Base-by-base conservation (phyloP, 441 rosid species). In the Mallotus repandus region DNA sequence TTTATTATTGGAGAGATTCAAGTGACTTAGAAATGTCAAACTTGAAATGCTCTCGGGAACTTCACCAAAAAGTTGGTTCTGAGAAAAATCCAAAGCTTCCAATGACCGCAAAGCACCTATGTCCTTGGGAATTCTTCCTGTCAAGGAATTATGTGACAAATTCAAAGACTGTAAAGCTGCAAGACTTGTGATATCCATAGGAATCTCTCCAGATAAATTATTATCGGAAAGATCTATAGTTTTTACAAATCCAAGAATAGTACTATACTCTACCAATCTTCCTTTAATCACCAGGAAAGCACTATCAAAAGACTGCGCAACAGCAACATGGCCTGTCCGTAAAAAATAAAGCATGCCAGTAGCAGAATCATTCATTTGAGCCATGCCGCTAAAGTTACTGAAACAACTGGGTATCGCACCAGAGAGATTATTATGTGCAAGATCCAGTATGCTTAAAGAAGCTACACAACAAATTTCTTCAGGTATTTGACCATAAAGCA, bases 51-150 rank as follows among this genome's bases (percentile, higher is more conserved):
- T 68, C 0, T 9, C 0, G 18, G 79, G 85, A 16, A 82, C 74
- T 68, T 25, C 22, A 5, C 82, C 71, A 0, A 67, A 57, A 14
- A 81, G 29, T 0, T 62, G 60, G 29, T 82, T 79, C 8, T 4
- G 0, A 4, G 76, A 79, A 4, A 82, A 49, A 53, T 82, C 81
- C 2, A 79, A 1, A 3, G 74, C 64, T 68, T 82, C 81, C 4
- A 82, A 35, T 8, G 68, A 61, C 46, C 41, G 41, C 79, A 79
- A 41, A 2, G 5, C 18, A 22, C 78, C 62, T 1, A 70, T 13
- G 1, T 48, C 58, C 5, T 57, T 5, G 0, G 73, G 73, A 13
- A 70, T 52, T 9, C 8, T 21, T 45, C 73, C 78, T 0, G 0
- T 7, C 10, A 74, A 52, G 48, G 2, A 21, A 15, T 82, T 77